Evolutionary conservation across 768 basidiomycete genomes (phyloP).

Genomic region (Mycena filopes): DNA sequence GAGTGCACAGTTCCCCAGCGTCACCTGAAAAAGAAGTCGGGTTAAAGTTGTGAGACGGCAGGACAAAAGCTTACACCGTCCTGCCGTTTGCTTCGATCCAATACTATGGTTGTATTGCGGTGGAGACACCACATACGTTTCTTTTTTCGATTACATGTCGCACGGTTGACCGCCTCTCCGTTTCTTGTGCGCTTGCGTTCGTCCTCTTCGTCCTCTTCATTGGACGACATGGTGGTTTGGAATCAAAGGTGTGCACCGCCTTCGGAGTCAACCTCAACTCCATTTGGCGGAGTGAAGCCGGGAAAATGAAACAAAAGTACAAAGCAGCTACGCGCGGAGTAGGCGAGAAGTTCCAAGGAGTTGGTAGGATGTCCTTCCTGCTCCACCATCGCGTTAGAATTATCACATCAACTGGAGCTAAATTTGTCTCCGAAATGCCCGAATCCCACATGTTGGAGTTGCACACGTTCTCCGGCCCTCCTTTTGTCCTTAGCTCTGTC

Average conservation of each 20-base stretch:
- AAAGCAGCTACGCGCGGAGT: no score
- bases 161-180: slow-evolving; percentile 68
- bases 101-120: background rate
- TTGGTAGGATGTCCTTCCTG: no score
- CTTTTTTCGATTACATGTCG: slow-evolving; percentile 70
- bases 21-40: slow-evolving; percentile 51
- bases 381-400: no score
- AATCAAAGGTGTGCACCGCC: background rate
- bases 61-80: slow-evolving; percentile 11
- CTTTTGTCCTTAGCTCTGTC: no score
- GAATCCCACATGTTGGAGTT: background rate
- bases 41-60: background rate
- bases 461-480: no score
- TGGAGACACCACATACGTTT: slow-evolving; percentile 54
- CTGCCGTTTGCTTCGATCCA: background rate
- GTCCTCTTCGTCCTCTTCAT: slow-evolving; percentile 46
- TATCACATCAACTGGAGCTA: no score
- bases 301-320: no score
- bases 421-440: background rate
- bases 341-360: no score
- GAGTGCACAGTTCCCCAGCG: slow-evolving; percentile 58
- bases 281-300: no score
- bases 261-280: no score
- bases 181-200: slow-evolving; percentile 54
- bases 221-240: slow-evolving; percentile 52